Conservation (phyloP, 1,284 basidiomycete species). For the Heterobasidion irregulare region DNA sequence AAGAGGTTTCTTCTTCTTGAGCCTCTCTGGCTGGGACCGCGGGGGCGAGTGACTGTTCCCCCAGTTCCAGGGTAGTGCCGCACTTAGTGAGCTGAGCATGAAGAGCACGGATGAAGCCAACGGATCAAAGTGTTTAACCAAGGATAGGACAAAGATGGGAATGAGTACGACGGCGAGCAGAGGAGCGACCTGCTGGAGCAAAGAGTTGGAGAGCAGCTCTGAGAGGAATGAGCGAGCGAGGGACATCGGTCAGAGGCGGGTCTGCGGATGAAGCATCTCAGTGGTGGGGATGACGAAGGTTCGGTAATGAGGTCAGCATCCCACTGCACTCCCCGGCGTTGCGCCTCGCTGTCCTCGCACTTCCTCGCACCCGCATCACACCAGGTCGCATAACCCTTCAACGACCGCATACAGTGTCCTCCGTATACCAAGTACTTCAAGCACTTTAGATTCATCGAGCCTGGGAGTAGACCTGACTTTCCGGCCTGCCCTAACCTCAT, state of each 20-base stretch:
- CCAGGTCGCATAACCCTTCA: too few species aligned
- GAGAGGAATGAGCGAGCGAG: background rate
- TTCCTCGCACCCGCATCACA: too few species aligned
- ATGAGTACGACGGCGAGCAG: constrained; percentile 44
- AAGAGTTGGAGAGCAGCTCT: constrained; percentile 7
- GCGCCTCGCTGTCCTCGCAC: too few species aligned
- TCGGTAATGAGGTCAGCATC: background rate
- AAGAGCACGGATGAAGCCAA: constrained; percentile 33
- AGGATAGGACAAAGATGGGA: constrained; percentile 36
- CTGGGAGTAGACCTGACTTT: too few species aligned
- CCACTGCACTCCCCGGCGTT: too few species aligned
- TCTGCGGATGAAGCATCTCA: background rate
- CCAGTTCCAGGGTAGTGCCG: constrained; percentile 56
- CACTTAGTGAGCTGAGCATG: constrained; percentile 47
- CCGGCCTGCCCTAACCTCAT: background rate
- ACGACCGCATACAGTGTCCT: too few species aligned
- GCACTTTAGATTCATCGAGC: too few species aligned
- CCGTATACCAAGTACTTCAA: too few species aligned
- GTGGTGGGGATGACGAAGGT: background rate
- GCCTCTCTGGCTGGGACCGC: constrained; percentile 19
- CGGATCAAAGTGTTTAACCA: constrained; percentile 25
- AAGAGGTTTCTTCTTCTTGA: constrained; percentile 33
- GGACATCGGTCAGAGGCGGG: background rate
- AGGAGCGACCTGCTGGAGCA: constrained; percentile 46
- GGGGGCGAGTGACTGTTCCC: constrained; percentile 18